phyloP scores from a whole-genome alignment of 1,139 yeast genomes.

The Candida sp. region DNA sequence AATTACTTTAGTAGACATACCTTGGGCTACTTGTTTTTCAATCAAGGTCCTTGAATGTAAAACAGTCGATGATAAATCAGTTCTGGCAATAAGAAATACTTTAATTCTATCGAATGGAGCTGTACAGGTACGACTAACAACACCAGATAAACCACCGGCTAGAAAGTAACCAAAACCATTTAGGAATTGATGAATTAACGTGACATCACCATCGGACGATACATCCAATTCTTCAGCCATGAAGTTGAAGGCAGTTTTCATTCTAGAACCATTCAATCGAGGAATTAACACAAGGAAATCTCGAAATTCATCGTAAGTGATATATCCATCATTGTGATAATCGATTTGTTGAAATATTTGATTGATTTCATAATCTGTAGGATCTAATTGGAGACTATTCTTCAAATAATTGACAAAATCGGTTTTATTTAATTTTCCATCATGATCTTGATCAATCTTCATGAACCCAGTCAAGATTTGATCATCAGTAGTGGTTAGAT shows the following conservation, averaged over 20 bases:
- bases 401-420: constrained; percentile 68
- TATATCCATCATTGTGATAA: constrained; percentile 59
- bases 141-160: constrained; percentile 97
- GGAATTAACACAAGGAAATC: constrained; percentile 83
- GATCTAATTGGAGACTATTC: constrained; percentile 46
- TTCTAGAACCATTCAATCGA: constrained; percentile 62
- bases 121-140: constrained; percentile 93
- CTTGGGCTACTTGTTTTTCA: constrained; percentile 37
- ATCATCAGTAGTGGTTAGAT: constrained; percentile 59
- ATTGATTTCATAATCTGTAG: constrained; percentile 54
- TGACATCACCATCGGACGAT: constrained; percentile 89
- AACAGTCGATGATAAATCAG: constrained; percentile 72
- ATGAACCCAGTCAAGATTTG: constrained; percentile 72
- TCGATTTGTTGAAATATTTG: constrained; percentile 62
- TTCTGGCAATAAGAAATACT: constrained; percentile 89
- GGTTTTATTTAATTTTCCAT: constrained; percentile 63
- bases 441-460: constrained; percentile 69
- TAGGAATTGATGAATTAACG: constrained; percentile 72
- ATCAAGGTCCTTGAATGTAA: constrained; percentile 54
- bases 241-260: constrained; percentile 76
- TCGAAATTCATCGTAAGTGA: constrained; percentile 85
- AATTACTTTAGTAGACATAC: constrained; percentile 32
- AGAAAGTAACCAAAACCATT: constrained; percentile 87
- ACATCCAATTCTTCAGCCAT: constrained; percentile 79
- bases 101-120: constrained; percentile 97